Percentiles rank a stretch among this genome's conserved stretches.
These are phyloP conservation scores for Pseudodiploospora longispora DNA, from an alignment of 2,329 filamentous ascomycete species.

Conservation along the genomic window DNA sequence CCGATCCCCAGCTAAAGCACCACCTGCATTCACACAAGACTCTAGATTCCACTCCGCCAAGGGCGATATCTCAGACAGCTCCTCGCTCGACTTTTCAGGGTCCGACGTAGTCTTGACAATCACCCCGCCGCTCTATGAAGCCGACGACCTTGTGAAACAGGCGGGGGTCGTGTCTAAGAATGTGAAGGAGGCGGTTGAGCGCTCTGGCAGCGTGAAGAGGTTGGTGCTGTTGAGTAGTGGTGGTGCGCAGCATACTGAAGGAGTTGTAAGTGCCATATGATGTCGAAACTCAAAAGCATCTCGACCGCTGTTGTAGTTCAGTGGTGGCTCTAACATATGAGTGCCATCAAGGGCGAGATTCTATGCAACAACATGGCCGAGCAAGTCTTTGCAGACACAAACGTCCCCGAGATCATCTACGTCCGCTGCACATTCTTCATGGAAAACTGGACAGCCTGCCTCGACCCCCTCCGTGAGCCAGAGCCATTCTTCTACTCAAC, in stretches of 20 bases:
- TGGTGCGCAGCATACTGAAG: constrained; percentile 24
- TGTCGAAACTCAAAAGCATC: too few relatives aligned
- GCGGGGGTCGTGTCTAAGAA: constrained; percentile 18
- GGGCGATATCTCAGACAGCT: constrained; percentile 20
- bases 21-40: constrained; percentile 16
- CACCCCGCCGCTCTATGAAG: constrained; percentile 21
- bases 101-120: constrained; percentile 23
- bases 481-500: constrained; percentile 25
- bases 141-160: constrained; percentile 14
- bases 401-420: constrained; percentile 20
- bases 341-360: constrained; percentile 24
- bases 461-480: constrained; percentile 17
- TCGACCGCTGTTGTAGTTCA: too few relatives aligned
- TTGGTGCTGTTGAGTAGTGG: constrained; percentile 23
- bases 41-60: constrained; percentile 19
- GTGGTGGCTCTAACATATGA: too few relatives aligned
- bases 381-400: constrained; percentile 8
- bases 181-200: constrained; percentile 19
- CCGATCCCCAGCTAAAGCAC: constrained; percentile 20
- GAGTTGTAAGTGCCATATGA: constrained; percentile 17
- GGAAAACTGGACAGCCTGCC: constrained; percentile 27
- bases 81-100: constrained; percentile 22
- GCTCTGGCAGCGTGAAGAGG: constrained; percentile 17
- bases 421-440: constrained; percentile 29
- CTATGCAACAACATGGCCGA: constrained; percentile 27